Evolutionary conservation across 345 rosid genomes (phyloP).

Genomic region (Zanthoxylum bungeanum): DNA sequence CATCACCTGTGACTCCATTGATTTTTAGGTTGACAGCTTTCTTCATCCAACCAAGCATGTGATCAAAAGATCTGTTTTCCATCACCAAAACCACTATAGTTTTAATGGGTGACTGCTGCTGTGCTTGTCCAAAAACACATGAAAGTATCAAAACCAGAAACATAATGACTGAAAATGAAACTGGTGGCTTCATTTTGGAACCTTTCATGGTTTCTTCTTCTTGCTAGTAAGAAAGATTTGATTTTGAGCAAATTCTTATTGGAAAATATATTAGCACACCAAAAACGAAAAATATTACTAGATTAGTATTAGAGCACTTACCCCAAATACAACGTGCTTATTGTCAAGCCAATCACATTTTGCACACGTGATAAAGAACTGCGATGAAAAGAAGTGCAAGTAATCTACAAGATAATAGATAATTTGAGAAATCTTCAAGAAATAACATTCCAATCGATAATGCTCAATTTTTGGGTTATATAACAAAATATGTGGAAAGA

Average conservation of each 20-base stretch:
- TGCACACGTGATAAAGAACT: too few species aligned
- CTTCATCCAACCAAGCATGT: slow-evolving; percentile 96
- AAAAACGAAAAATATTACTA: too few species aligned
- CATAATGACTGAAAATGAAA: slow-evolving; percentile 35
- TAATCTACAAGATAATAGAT: too few species aligned
- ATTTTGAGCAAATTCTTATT: not conserved
- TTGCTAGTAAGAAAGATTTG: not conserved
- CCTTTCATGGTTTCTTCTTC: slow-evolving; percentile 33
- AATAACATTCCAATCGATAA: too few species aligned
- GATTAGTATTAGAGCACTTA: too few species aligned
- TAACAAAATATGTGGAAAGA: too few species aligned
- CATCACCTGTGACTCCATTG: slow-evolving; percentile 82
- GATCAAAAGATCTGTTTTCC: slow-evolving; percentile 94
- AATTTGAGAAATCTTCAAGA: too few species aligned
- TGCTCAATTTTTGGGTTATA: too few species aligned
- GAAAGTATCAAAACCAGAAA: slow-evolving; percentile 36
- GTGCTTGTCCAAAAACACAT: slow-evolving; percentile 33
- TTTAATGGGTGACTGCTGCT: slow-evolving; percentile 61
- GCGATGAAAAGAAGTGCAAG: too few species aligned
- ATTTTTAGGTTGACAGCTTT: slow-evolving; percentile 64
- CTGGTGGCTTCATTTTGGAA: slow-evolving; percentile 24
- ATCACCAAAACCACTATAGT: slow-evolving; percentile 78
- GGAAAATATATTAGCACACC: too few species aligned
- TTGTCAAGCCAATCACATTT: too few species aligned
- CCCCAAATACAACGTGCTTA: too few species aligned